phyloP scores from a whole-genome alignment of 352 stramenopile species.

The Globisporangium emineosum region DNA sequence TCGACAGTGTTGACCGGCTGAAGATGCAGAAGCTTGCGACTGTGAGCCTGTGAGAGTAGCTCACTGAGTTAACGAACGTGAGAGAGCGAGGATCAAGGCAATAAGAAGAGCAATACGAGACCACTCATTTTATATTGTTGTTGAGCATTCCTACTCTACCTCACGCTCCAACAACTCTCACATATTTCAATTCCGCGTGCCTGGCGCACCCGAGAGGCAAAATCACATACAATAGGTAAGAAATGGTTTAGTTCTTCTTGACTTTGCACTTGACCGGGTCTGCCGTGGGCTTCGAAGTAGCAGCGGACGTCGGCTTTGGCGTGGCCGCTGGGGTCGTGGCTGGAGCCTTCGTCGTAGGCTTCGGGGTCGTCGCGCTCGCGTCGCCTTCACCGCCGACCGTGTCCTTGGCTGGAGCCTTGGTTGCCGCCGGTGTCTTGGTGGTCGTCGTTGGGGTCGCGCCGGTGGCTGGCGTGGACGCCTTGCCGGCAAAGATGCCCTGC shows the following conservation, averaged over 20 bases:
- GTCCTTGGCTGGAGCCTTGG: conserved; percentile 3
- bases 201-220: background rate
- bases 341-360: conserved; percentile 11
- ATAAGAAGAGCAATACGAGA: too few species aligned
- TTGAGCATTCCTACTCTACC: background rate
- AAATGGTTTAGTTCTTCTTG: conserved; percentile 8
- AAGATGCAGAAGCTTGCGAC: background rate
- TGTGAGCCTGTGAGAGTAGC: background rate
- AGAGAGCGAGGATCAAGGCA: too few species aligned
- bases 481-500: conserved; percentile 12
- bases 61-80: background rate
- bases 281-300: background rate
- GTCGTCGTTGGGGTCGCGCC: background rate
- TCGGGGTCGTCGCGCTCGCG: background rate
- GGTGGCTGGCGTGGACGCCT: conserved; percentile 3
- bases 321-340: conserved; percentile 4
- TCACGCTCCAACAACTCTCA: background rate
- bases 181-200: background rate
- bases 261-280: conserved; percentile 16
- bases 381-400: conserved; percentile 3
- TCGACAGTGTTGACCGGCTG: background rate
- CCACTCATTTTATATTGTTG: background rate
- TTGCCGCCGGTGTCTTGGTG: background rate
- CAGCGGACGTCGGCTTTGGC: background rate
- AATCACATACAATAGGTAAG: background rate